phyloP scores from a whole-genome alignment of 495 filamentous ascomycete species.

The Neurospora tetrasperma region DNA sequence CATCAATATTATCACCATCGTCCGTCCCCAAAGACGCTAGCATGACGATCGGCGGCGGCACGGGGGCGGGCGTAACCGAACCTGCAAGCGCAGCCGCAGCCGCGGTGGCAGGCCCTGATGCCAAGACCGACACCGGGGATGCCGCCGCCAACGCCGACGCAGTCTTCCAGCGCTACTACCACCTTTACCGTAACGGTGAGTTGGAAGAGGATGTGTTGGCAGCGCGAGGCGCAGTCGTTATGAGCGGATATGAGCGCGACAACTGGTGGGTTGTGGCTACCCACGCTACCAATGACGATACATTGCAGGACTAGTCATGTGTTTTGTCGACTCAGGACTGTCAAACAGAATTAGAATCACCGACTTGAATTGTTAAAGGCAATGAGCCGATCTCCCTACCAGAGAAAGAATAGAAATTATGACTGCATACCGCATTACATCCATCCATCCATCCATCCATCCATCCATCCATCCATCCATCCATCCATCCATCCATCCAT shows the following conservation, averaged over 20 bases:
- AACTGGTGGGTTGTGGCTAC: conserved; percentile 80
- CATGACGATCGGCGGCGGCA: background rate
- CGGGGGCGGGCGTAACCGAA: background rate
- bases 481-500: background rate
- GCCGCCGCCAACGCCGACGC: conserved; percentile 23
- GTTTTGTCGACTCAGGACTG: background rate
- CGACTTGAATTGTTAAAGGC: background rate
- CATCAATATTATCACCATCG: conserved; percentile 1
- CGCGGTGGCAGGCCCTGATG: background rate
- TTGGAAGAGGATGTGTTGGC: conserved; percentile 66
- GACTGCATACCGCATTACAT: background rate
- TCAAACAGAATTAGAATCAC: background rate
- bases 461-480: background rate
- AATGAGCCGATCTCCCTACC: background rate
- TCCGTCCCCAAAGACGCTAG: background rate
- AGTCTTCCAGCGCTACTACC: conserved; percentile 85
- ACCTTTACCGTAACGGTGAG: conserved; percentile 81
- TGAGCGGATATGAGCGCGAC: conserved; percentile 88
- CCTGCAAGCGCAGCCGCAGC: background rate
- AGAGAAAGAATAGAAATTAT: background rate
- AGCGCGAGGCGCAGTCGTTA: conserved; percentile 67
- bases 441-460: background rate
- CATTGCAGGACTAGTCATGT: conserved; percentile 5
- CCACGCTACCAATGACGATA: conserved; percentile 10
- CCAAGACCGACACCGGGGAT: background rate